These are phyloP conservation scores for Aschersonia sp. DNA, from an alignment of 2,329 filamentous ascomycete species.

Conservation along the genomic window DNA sequence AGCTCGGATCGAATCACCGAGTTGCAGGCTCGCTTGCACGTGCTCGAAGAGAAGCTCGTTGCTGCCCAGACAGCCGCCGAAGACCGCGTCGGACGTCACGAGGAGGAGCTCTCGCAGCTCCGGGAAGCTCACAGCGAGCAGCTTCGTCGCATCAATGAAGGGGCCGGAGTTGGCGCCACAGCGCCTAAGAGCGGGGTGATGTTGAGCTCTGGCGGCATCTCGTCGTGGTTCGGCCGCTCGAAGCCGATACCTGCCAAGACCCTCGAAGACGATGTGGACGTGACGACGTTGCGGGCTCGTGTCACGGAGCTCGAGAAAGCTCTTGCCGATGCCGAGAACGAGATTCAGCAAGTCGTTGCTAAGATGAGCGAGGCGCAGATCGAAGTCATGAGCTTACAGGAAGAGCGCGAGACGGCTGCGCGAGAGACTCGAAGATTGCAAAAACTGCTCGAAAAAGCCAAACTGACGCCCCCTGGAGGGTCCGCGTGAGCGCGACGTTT, in stretches of 20 bases:
- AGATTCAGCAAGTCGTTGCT: slow-evolving; percentile 71
- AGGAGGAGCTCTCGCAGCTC: slow-evolving; percentile 66
- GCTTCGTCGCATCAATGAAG: slow-evolving; percentile 56
- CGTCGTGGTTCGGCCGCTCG: slow-evolving; percentile 18
- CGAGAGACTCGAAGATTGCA: slow-evolving; percentile 57
- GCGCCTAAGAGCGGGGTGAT: slow-evolving; percentile 16
- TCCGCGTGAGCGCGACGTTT: background rate
- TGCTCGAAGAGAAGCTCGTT: slow-evolving; percentile 72
- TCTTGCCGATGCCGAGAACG: slow-evolving; percentile 40
- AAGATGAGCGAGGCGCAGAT: slow-evolving; percentile 73
- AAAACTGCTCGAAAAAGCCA: slow-evolving; percentile 48
- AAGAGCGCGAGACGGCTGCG: slow-evolving; percentile 59
- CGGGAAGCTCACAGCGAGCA: slow-evolving; percentile 66
- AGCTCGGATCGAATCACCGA: slow-evolving; percentile 72
- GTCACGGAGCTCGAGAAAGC: slow-evolving; percentile 78
- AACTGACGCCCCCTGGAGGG: slow-evolving; percentile 30
- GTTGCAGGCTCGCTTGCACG: slow-evolving; percentile 67
- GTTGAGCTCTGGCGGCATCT: slow-evolving; percentile 18
- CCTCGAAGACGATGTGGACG: slow-evolving; percentile 58
- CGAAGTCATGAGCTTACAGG: slow-evolving; percentile 67
- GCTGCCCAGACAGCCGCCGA: slow-evolving; percentile 76
- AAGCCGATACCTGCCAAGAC: slow-evolving; percentile 46
- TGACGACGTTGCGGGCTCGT: slow-evolving; percentile 60
- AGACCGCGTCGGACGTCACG: slow-evolving; percentile 67
- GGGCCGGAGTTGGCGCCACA: slow-evolving; percentile 14